Evolutionary conservation across 805 yeast species (phyloP).

Genomic region (Kazachstania bromeliacearum): DNA sequence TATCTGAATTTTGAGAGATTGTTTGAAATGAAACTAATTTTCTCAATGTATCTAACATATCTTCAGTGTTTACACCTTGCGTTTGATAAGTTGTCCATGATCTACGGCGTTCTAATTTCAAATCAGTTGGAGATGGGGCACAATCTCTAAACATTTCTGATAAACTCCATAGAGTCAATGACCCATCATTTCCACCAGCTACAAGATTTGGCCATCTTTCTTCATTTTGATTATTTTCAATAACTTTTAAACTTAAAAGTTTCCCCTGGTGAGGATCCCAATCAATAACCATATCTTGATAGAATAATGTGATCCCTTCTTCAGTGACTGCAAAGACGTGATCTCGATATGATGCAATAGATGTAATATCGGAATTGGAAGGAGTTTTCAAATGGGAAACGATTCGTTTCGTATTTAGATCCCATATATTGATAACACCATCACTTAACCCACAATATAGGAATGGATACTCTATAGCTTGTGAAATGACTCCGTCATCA

Average conservation of each 20-base stretch:
- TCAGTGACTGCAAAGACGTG: slow-evolving; percentile 28
- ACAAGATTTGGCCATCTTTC: slow-evolving; percentile 38
- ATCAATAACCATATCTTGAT: slow-evolving; percentile 34
- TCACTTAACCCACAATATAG: slow-evolving; percentile 74
- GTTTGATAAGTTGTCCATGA: slow-evolving; percentile 5
- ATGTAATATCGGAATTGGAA: slow-evolving; percentile 42
- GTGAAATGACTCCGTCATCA: slow-evolving; percentile 62
- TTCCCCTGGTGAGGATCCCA: slow-evolving; percentile 49
- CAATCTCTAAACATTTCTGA: slow-evolving; percentile 5
- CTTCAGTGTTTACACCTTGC: slow-evolving; percentile 40
- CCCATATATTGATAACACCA: slow-evolving; percentile 78
- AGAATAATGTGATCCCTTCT: slow-evolving; percentile 39
- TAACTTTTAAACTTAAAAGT: slow-evolving; percentile 48
- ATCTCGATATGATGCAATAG: slow-evolving; percentile 30
- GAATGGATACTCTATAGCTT: slow-evolving; percentile 54
- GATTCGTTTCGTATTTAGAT: slow-evolving; percentile 69
- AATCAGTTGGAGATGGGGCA: slow-evolving; percentile 1
- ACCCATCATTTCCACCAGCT: slow-evolving; percentile 63
- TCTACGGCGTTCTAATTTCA: background rate
- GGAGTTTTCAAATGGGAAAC: slow-evolving; percentile 35
- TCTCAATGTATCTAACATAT: slow-evolving; percentile 52
- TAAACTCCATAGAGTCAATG: slow-evolving; percentile 63
- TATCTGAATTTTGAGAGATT: slow-evolving; percentile 61
- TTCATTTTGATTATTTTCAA: slow-evolving; percentile 22
- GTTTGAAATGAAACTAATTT: slow-evolving; percentile 63